Evolutionary conservation across 441 rosid genomes (phyloP), one percentile per base, ranked within the genome.

Genomic region (Populus hybrid): DNA sequence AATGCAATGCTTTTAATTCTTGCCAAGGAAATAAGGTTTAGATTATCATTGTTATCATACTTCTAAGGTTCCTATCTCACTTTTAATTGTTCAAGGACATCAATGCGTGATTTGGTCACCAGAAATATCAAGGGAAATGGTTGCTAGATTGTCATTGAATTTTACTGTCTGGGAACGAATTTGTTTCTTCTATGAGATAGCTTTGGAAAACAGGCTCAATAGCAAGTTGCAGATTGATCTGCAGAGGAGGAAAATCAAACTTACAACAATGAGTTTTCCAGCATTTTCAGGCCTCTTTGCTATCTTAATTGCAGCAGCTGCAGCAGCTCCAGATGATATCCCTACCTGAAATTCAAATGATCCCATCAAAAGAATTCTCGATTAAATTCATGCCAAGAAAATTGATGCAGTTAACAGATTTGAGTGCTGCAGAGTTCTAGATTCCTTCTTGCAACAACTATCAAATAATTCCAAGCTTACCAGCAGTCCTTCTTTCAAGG

Each of bases 311-410:
- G 98, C 97, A 11, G 98, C 93, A 1, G 91, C 95, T 18, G 95
- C 88, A 14, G 97, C 97, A 61, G 91, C 97, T 75, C 97, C 98
- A 5, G 97, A 94, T 79, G 98, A 94, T 85, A 94, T 92, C 46
- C 98, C 98, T 16, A 92, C 95, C 98, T 92, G 86, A 28, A 82
- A 73, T 16, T 14, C 19, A 69, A 14, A 26, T 8, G 66, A 12
- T 79, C 75, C 85, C 75, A 65, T 65, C 7, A 75, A 34, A 32
- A 11, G 40, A 70, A 18, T 30, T 67, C 24, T 40, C n/a, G 11
- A 19, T 6, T 10, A 19, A 61, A 19, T 23, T 14, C 46, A 64
- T 18, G 12, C 34, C 32, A 40, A n/a, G 42, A 35, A 40, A 23
- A 5, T 26, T 67, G 9, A 28, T 16, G 14, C 34, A 7, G 38